Evolutionary conservation across 768 basidiomycete genomes (phyloP), one percentile per base, ranked within the genome.

Genomic region (Agaricus blazei): DNA sequence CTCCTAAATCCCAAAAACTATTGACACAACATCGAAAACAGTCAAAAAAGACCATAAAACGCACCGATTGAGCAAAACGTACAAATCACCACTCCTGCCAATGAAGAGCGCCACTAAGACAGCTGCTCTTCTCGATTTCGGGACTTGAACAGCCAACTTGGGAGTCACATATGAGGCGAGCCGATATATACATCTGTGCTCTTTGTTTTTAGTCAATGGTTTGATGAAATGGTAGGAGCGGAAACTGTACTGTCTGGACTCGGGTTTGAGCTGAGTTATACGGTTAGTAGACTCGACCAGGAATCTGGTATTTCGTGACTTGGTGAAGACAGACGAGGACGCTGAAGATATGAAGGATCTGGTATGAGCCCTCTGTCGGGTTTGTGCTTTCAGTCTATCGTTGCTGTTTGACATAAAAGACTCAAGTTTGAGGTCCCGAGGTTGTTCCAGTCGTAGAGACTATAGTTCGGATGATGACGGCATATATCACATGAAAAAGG

Each of bases 41-140:
- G 19, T 19, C 19, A 19, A 19, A 19, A n/a, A 36, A 42, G 14
- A 28, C 46, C 15, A 23, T 31, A 55, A 63, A 53, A 74, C 87
- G 63, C 64, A 89, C 90, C 85, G 76, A 63, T 82, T 91, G n/a
- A 95, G 76, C 29, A 94, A 65, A 3, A 95, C 93, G 61, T 93
- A 90, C 26, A 96, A 63, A 61, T 95, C 90, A 4, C 93, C 93
- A 29, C 77, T 75, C 6, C 93, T 74, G 0, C 93, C 93, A 2
- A 93, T 83, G 58, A 96, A 96, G 48, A 96, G 64, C 9, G 90
- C 89, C 0, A 93, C 87, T 9, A 93, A 77, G 0, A 93, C 91
- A 0, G 89, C 89, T 0, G 91, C 87, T 51, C 80, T 77, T 48
- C 79, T 70, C 6, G 81, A 77, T 11, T 82, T 75, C 0, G 89